Evolutionary conservation across 2,329 filamentous ascomycete genomes (phyloP).

Genomic region (Dothistroma pini): DNA sequence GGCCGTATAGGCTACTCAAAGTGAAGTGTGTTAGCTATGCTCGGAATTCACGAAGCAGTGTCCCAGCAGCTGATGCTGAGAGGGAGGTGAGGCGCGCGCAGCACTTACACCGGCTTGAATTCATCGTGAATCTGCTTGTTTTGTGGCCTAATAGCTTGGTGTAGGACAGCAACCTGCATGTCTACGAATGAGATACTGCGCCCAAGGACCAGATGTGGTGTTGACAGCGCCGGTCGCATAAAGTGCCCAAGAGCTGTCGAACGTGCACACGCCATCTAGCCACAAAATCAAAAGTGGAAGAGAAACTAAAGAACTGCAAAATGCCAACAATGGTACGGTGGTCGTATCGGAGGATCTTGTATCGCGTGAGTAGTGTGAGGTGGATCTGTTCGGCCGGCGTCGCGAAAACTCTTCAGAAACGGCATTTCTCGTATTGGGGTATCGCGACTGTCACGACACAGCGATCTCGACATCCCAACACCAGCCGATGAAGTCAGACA

Average conservation of each 20-base stretch:
- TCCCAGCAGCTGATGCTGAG: too few relatives aligned
- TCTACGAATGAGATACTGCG: not conserved
- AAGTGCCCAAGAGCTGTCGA: not conserved
- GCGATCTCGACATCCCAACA: not conserved
- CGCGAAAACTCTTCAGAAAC: not conserved
- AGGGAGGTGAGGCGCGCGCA: too few relatives aligned
- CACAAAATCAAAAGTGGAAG: too few relatives aligned
- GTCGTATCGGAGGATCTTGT: not conserved
- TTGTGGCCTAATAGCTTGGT: conserved; percentile 48
- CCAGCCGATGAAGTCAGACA: too few relatives aligned
- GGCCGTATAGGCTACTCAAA: too few relatives aligned
- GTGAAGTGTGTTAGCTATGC: too few relatives aligned
- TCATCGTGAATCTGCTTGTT: too few relatives aligned
- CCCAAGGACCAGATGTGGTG: not conserved
- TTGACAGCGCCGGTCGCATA: not conserved
- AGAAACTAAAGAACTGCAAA: not conserved
- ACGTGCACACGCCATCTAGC: not conserved
- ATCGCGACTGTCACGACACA: not conserved
- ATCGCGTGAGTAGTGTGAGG: not conserved
- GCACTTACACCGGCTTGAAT: too few relatives aligned
- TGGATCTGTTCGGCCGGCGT: not conserved
- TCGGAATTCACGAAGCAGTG: too few relatives aligned
- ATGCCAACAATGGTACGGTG: not conserved
- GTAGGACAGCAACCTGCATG: conserved; percentile 42
- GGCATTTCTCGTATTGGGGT: not conserved